Percentiles rank a stretch among this genome's conserved stretches.
phyloP scores from a whole-genome alignment of 2,329 filamentous ascomycete genomes.

The Zymoseptoria crescenta region DNA sequence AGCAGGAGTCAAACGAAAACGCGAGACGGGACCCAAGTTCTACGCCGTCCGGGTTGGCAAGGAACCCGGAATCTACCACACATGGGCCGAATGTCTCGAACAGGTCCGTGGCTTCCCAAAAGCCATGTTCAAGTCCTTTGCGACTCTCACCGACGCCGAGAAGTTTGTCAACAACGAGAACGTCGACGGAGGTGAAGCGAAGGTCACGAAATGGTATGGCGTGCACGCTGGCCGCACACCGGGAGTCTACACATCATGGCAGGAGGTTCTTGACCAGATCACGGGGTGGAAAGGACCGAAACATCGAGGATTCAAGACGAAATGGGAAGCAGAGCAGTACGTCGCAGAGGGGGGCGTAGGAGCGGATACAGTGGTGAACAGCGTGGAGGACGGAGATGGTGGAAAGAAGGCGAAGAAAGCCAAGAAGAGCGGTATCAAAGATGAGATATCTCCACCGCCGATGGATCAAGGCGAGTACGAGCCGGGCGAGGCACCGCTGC shows the following conservation, averaged over 20 bases:
- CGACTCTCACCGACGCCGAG: constrained; percentile 64
- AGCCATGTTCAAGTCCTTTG: constrained; percentile 63
- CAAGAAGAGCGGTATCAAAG: constrained; percentile 28
- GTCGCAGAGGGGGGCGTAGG: constrained; percentile 40
- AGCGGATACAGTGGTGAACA: constrained; percentile 13
- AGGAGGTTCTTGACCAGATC: constrained; percentile 64
- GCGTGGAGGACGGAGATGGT: constrained; percentile 15
- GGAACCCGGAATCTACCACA: constrained; percentile 55
- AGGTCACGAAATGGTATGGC: constrained; percentile 48
- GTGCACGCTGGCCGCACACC: constrained; percentile 51
- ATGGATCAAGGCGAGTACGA: constrained; percentile 34
- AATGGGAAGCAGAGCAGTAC: constrained; percentile 68
- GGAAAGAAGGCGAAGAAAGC: constrained; percentile 36
- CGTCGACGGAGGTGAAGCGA: constrained; percentile 9
- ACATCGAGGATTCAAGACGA: constrained; percentile 42
- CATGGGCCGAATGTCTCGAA: constrained; percentile 54
- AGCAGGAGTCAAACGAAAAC: constrained; percentile 49
- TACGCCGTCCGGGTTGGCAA: constrained; percentile 57
- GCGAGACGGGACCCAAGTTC: constrained; percentile 46
- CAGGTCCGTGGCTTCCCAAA: constrained; percentile 54
- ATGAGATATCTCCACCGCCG: constrained; percentile 13
- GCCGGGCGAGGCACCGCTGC: constrained; percentile 49
- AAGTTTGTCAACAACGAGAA: constrained; percentile 60
- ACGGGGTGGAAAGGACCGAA: constrained; percentile 61
- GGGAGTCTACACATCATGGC: constrained; percentile 60